Evolutionary conservation across 23 red algal species (phyloP).

Genomic region (Cyanidioschyzon merolae): DNA sequence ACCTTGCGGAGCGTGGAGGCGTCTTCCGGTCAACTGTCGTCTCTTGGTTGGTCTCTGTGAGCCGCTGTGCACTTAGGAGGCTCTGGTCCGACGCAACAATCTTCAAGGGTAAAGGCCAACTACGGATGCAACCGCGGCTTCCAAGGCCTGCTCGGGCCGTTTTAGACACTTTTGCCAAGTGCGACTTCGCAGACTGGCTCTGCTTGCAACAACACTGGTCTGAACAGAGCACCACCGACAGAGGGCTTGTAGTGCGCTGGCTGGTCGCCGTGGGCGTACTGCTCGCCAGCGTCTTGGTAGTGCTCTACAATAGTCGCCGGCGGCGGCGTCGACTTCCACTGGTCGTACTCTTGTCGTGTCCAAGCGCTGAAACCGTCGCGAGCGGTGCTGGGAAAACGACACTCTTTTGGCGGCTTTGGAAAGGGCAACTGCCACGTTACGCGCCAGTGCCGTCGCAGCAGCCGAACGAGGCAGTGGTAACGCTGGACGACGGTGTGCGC

Average conservation of each 20-base stretch:
- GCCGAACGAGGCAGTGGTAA: neutral
- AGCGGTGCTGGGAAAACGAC: neutral
- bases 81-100: too few relatives aligned
- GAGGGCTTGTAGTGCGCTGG: neutral
- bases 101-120: too few relatives aligned
- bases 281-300: neutral
- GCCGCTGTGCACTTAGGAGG: too few relatives aligned
- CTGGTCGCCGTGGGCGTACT: neutral
- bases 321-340: neutral
- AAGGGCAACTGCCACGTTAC: neutral
- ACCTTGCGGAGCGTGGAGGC: too few relatives aligned
- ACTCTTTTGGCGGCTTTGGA: neutral
- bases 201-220: neutral
- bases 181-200: neutral
- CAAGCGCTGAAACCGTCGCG: neutral
- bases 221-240: neutral
- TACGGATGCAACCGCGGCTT: too few relatives aligned
- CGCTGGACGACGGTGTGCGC: neutral
- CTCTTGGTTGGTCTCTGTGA: too few relatives aligned
- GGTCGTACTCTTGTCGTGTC: neutral
- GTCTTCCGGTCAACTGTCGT: too few relatives aligned
- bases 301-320: neutral
- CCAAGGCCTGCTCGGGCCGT: too few relatives aligned
- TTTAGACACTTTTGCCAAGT: neutral
- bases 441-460: neutral